Base-by-base conservation (phyloP, 768 basidiomycete species). In the Lyophyllum decastes region DNA sequence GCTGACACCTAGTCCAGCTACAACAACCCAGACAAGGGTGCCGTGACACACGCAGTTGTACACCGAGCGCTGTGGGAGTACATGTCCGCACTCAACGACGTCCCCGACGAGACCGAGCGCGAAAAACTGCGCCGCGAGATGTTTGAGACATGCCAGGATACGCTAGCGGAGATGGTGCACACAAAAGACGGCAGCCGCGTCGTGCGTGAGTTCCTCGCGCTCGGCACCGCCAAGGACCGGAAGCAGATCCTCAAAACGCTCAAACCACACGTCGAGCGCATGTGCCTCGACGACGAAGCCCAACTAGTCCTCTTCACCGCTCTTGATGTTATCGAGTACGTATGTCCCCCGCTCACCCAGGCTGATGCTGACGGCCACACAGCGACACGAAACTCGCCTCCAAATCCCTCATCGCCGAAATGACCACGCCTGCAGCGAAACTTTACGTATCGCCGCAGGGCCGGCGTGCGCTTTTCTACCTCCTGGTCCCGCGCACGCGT, bases 11-110 rank as follows among this genome's bases (percentile, higher is more conserved):
- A 46, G 11, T 9, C 8, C 58, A 96, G 94, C 44, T 94, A 94
- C 70, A 92, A 96, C 68, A 94, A 95, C 63, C 82, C 94, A 0
- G 94, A 96, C 65, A 96, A 96, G 69, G 92, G 91, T 11, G 87
- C 92, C 1, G 79, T 94, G 10, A 87, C 90, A 4, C 92, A 95
- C 71, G 88, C 90, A 0, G 85, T 96, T 40, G 90, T 95, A 10
- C 95, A 98, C 67, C 84, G 92, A 17, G 89, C 88, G 0, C 74
- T 95, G 11, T 91, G 88, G 87, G 95, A 97, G 66, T 95, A 95
- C 66, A 71, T 97, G 1, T 72, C 76, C 24, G 89, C 83, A 17
- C 69, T 93, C 30, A 81, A 78, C 62, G 73, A 76, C 26, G 65
- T 85, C 16, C 73, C 82, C 19, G 86, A 90, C 49, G 85, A 85